phyloP scores from a whole-genome alignment of 345 rosid genomes.

The Boechera stricta region DNA sequence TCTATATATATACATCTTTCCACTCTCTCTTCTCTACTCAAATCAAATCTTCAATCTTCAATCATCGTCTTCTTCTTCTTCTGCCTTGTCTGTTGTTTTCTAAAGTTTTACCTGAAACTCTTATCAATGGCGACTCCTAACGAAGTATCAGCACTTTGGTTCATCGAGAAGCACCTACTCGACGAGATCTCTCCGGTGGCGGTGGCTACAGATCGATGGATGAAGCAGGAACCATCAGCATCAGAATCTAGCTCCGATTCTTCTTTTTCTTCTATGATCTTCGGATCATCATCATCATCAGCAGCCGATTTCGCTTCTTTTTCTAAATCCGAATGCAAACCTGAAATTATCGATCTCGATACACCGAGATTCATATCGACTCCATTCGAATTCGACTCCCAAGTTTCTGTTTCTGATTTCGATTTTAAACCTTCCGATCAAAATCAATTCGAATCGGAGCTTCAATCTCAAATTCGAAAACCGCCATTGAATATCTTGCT shows the following conservation, averaged over 20 bases:
- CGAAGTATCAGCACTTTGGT: conserved; percentile 56
- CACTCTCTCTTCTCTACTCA: conserved; percentile 40
- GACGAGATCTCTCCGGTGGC: conserved; percentile 53
- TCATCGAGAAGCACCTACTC: conserved; percentile 62
- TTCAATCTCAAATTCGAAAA: conserved; percentile 42
- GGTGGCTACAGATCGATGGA: conserved; percentile 30
- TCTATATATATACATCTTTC: conserved; percentile 32
- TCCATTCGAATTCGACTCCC: conserved; percentile 39
- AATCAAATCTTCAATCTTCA: conserved; percentile 21
- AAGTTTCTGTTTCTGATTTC: conserved; percentile 32
- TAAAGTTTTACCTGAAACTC: too few relatives aligned
- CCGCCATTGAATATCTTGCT: conserved; percentile 57
- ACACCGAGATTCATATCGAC: conserved; percentile 43
- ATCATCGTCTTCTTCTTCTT: conserved; percentile 9
- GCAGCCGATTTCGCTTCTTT: too few relatives aligned
- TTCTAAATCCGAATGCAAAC: conserved; percentile 41
- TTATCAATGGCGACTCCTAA: conserved; percentile 48
- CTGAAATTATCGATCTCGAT: conserved; percentile 49
- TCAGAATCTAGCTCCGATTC: conserved; percentile 44
- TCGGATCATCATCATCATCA: neutral
- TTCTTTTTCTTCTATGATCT: conserved; percentile 31
- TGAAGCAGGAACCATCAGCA: conserved; percentile 6
- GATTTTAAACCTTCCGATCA: neutral
- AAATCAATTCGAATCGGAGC: conserved; percentile 8
- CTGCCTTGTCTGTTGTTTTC: too few relatives aligned